Evolutionary conservation across 345 rosid genomes (phyloP).

Genomic region (Camelina neglecta): DNA sequence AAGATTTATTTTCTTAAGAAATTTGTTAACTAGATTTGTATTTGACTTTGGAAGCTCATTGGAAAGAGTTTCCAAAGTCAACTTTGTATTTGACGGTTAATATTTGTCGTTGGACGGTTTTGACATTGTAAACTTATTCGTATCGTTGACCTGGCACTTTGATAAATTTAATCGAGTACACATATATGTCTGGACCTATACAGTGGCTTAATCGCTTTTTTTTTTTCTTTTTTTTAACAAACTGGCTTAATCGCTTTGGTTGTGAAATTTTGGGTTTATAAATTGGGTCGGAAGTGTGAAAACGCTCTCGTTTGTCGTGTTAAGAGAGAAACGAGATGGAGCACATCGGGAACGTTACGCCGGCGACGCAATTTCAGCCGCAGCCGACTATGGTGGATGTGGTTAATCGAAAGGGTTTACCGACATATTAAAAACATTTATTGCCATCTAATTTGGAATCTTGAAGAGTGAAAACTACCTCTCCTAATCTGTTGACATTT

Average conservation of each 20-base stretch:
- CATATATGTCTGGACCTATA: not conserved
- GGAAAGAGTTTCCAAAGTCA: too few relatives aligned
- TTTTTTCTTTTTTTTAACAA: too few relatives aligned
- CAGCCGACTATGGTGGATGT: conserved; percentile 14
- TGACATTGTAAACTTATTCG: conserved; percentile 6
- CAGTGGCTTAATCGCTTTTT: not conserved
- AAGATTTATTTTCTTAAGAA: not conserved
- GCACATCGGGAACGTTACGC: conserved; percentile 29
- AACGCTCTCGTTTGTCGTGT: conserved; percentile 17
- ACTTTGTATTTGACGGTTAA: not conserved
- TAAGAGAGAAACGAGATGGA: conserved; percentile 21
- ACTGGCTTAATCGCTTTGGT: not conserved
- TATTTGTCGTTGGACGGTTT: not conserved
- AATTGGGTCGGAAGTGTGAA: conserved; percentile 9
- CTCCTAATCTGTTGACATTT: not conserved
- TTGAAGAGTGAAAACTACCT: conserved; percentile 1
- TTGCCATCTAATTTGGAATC: conserved; percentile 10
- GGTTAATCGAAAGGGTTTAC: conserved; percentile 21
- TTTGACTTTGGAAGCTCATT: not conserved
- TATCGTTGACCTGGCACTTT: not conserved
- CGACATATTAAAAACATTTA: conserved; percentile 12
- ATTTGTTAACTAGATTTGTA: not conserved
- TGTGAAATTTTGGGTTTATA: not conserved
- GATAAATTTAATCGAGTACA: not conserved
- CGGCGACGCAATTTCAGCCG: conserved; percentile 38